Evolutionary conservation across 1,139 yeast genomes (phyloP).

Genomic region (Suhomyces yuchorum): DNA sequence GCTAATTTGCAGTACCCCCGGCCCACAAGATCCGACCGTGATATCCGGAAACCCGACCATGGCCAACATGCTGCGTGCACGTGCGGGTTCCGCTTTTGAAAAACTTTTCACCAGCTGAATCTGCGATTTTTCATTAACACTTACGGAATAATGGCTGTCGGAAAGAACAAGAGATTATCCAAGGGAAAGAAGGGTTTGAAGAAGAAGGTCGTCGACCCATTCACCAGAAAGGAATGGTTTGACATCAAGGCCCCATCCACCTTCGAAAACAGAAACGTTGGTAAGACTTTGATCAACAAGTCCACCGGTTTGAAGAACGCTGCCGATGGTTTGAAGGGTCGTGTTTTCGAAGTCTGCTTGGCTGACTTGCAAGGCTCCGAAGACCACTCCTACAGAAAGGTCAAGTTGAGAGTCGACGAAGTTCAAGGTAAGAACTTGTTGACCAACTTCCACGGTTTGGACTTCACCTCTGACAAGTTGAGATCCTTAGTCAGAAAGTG

Average conservation of each 20-base stretch:
- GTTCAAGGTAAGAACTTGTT: constrained; percentile 57
- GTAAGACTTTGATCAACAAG: constrained; percentile 54
- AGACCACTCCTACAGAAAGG: constrained; percentile 55
- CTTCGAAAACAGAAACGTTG: constrained; percentile 53
- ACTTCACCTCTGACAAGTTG: constrained; percentile 52
- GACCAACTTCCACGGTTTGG: constrained; percentile 57
- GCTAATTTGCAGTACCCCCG: not conserved
- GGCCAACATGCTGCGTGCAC: not conserved
- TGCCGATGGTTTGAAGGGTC: constrained; percentile 55
- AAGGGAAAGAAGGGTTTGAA: constrained; percentile 56
- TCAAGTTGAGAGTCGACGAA: constrained; percentile 56
- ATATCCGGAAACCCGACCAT: constrained; percentile 4
- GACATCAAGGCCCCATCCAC: constrained; percentile 57
- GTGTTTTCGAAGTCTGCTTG: constrained; percentile 52
- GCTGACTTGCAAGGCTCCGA: constrained; percentile 57
- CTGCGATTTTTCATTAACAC: constrained; percentile 1
- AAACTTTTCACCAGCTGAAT: constrained; percentile 13
- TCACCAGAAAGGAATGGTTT: constrained; percentile 56
- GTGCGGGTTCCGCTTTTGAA: constrained; percentile 6
- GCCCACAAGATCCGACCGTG: not conserved
- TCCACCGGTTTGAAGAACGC: constrained; percentile 56
- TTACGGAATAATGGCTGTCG: constrained; percentile 47
- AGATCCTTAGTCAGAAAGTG: constrained; percentile 56
- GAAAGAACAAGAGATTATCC: constrained; percentile 56
- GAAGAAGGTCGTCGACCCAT: constrained; percentile 55